phyloP scores from a whole-genome alignment of 2,329 filamentous ascomycete genomes.

The Emmonsiellopsis sp. region DNA sequence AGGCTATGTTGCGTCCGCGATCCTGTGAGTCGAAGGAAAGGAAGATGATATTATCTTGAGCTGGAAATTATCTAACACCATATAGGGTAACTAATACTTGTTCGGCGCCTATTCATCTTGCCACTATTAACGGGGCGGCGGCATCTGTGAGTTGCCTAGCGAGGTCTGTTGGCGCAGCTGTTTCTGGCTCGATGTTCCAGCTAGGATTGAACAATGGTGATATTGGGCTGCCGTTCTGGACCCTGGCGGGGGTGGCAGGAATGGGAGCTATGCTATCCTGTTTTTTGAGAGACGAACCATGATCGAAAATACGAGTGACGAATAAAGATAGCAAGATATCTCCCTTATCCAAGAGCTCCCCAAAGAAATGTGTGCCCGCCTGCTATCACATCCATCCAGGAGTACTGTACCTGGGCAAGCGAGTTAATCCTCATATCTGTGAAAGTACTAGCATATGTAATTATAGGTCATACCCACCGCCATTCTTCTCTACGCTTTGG shows the following conservation, averaged over 20 bases:
- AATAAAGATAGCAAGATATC: no score
- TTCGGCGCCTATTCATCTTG: constrained; percentile 71
- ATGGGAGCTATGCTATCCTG: not conserved
- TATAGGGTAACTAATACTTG: constrained; percentile 64
- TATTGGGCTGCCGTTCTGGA: constrained; percentile 5
- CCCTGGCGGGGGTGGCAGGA: not conserved
- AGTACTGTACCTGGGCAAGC: no score
- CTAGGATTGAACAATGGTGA: constrained; percentile 1
- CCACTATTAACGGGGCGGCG: constrained; percentile 84
- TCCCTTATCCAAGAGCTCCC: no score
- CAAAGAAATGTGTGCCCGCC: no score
- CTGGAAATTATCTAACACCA: not conserved
- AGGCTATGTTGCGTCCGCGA: constrained; percentile 3
- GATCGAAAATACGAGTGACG: not conserved
- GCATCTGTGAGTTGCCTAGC: constrained; percentile 83
- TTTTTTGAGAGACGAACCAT: not conserved
- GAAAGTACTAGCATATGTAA: no score
- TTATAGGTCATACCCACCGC: no score
- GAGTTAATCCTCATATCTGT: no score
- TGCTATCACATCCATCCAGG: no score
- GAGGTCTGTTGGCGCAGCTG: constrained; percentile 75
- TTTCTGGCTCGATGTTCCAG: constrained; percentile 52
- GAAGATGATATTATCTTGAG: no score
- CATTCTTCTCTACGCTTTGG: no score
- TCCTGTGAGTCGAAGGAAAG: not conserved